These are phyloP conservation scores for Quercus robur DNA, from an alignment of 306 rosid genomes.

Conservation along the genomic window DNA sequence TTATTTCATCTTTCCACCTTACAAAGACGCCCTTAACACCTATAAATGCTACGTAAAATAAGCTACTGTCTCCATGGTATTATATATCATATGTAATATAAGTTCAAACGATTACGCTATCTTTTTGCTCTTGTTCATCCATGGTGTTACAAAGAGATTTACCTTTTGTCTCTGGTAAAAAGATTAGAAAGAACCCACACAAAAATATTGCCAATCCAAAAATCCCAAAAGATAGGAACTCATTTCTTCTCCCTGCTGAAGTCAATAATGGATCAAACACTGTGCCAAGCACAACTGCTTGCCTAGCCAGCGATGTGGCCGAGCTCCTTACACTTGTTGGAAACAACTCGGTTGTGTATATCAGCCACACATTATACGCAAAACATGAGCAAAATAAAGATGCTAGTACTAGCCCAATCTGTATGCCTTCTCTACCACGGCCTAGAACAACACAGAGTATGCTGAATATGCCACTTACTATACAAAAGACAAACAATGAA, in stretches of 20 bases:
- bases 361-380: slow-evolving; percentile 26
- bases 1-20: too few relatives aligned
- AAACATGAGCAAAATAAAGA: slow-evolving; percentile 32
- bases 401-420: slow-evolving; percentile 22
- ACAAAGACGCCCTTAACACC: too few relatives aligned
- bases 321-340: slow-evolving; percentile 51
- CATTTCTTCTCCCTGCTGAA: slow-evolving; percentile 29
- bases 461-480: slow-evolving; percentile 22
- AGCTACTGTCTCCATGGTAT: too few relatives aligned
- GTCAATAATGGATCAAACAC: slow-evolving; percentile 21
- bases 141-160: slow-evolving; percentile 35
- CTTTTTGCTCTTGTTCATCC: slow-evolving; percentile 33
- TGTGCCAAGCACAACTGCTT: slow-evolving; percentile 25
- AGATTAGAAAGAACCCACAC: slow-evolving; percentile 5
- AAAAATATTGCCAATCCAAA: slow-evolving; percentile 22
- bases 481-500: slow-evolving; percentile 7
- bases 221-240: slow-evolving; percentile 11
- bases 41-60: too few relatives aligned
- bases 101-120: background rate
- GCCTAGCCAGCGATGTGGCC: slow-evolving; percentile 37
- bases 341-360: slow-evolving; percentile 39
- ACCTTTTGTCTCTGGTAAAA: slow-evolving; percentile 31
- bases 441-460: slow-evolving; percentile 15
- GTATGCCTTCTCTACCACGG: background rate
- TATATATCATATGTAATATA: too few relatives aligned